Conservation (phyloP, 139 green algal species). For the Volvox africanus region DNA sequence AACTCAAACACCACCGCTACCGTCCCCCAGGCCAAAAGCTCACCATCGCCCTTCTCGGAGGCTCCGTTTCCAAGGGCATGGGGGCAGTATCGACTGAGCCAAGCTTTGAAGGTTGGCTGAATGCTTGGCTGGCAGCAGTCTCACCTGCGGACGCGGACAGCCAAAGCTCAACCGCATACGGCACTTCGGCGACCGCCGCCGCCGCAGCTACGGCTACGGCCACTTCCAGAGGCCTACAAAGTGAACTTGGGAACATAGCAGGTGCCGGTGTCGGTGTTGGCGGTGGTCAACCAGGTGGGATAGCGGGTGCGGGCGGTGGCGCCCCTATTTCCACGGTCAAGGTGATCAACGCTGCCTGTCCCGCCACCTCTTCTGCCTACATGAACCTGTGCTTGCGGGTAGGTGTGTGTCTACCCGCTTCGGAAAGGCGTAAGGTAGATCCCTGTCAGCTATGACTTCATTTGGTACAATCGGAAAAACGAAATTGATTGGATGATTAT, state of each 20-base stretch:
- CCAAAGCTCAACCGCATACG: no score
- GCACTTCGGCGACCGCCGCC: no score
- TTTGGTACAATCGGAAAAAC: no score
- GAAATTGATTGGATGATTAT: no score
- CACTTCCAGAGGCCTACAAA: no score
- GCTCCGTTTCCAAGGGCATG: slow-evolving; percentile 29
- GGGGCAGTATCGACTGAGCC: background rate
- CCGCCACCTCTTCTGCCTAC: slow-evolving; percentile 1
- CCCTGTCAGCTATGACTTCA: no score
- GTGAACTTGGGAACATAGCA: no score
- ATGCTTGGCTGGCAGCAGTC: background rate
- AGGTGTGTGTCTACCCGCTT: background rate
- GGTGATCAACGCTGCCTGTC: slow-evolving; percentile 28
- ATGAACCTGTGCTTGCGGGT: slow-evolving; percentile 41
- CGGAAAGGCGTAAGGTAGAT: no score
- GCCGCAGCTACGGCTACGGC: no score
- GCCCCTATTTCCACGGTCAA: background rate
- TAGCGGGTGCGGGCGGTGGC: background rate
- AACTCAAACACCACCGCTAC: background rate
- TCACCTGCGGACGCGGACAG: background rate
- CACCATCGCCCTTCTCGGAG: slow-evolving; percentile 16
- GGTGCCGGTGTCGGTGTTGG: background rate
- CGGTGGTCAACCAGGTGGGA: background rate
- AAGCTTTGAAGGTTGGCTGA: background rate
- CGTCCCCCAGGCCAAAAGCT: background rate